A percentile compares a stretch with the other conserved stretches of the same genome.
Evolutionary conservation across 2,329 filamentous ascomycete species (phyloP).

Genomic region (Paramyrothecium roridum): DNA sequence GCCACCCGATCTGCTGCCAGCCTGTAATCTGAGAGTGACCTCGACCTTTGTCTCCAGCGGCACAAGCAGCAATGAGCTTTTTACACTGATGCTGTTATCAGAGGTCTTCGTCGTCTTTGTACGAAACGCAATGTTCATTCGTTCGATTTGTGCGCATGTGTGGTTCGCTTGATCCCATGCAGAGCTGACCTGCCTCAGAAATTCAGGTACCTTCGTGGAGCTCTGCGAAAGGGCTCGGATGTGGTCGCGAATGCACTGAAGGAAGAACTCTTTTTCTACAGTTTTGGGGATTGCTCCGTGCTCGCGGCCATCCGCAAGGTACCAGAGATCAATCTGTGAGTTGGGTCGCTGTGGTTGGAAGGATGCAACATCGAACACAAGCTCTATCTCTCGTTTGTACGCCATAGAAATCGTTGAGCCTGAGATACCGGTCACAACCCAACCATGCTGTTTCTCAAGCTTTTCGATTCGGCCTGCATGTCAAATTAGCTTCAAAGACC

Average conservation of each 20-base stretch:
- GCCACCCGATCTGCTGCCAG: constrained; percentile 40
- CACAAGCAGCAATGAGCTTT: constrained; percentile 58
- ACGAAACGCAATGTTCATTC: constrained; percentile 61
- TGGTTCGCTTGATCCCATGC: constrained; percentile 65
- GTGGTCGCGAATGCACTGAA: constrained; percentile 68
- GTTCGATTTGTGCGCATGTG: constrained; percentile 58
- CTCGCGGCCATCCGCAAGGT: constrained; percentile 59
- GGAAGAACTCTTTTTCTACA: constrained; percentile 70
- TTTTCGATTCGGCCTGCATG: constrained; percentile 57
- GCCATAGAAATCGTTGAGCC: constrained; percentile 67
- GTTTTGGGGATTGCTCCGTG: constrained; percentile 53
- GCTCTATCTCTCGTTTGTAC: constrained; percentile 68
- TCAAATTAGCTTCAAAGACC: constrained; percentile 29
- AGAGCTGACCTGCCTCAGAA: constrained; percentile 57
- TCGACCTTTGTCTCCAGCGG: constrained; percentile 68
- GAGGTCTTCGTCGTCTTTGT: constrained; percentile 61
- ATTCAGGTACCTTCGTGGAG: constrained; percentile 50
- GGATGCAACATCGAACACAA: constrained; percentile 65
- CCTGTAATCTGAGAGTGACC: constrained; percentile 53
- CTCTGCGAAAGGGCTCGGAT: constrained; percentile 60
- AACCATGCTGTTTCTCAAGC: constrained; percentile 66
- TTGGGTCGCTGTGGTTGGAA: constrained; percentile 49
- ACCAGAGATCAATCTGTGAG: constrained; percentile 64
- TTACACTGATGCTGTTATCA: constrained; percentile 63
- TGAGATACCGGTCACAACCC: constrained; percentile 66